Base-by-base conservation (phyloP, 352 stramenopile species). In the Phytophthora meadii region DNA sequence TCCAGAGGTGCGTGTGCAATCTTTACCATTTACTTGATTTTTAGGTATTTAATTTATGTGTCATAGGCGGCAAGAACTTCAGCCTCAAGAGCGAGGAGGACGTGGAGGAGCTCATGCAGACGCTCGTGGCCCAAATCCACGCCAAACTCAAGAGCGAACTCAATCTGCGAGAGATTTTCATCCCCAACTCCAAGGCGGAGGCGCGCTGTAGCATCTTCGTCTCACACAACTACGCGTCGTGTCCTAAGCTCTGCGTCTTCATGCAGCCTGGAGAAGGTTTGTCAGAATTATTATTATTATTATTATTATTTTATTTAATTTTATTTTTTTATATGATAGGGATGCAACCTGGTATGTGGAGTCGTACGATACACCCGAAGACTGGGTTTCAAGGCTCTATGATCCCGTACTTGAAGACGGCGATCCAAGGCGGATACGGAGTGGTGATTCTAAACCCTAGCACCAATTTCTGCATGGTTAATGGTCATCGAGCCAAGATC, bases 131-230 rank as follows among this genome's bases (percentile, higher is more conserved):
- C 25, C 86, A 94, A 65, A 94, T 96, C 60, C 88, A 96, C 70
- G 60, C 81, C 57, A 94, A 94, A 54, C 79, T 96, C 57, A 93
- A 93, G 70, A 92, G 85, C 44, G 88, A 96, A 62, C 72, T 96
- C 15, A 78, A 82, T 19, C 65, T 96, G 55, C 82, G 83, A 61
- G 88, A 96, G 70, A 90, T 93, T 51, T 95, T 90, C 65, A 96
- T 96, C 63, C 88, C 88, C 12, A 95, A 93, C 69, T 89, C 85
- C 57, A 94, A 93, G 60, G 88, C 88, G 19, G 87, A 95, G 54
- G 88, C 88, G 42, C 84, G 83, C 32, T 94, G 88, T 72, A 94
- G 87, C 63, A 89, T 96, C 72, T 96, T 96, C 45, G 82, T 93
- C 11, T 93, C 87, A 25, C 58, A 77, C 46, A 93, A 94, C 62